Base-by-base conservation (phyloP, 1,139 yeast genomes). In the Torulaspora pretoriensis region DNA sequence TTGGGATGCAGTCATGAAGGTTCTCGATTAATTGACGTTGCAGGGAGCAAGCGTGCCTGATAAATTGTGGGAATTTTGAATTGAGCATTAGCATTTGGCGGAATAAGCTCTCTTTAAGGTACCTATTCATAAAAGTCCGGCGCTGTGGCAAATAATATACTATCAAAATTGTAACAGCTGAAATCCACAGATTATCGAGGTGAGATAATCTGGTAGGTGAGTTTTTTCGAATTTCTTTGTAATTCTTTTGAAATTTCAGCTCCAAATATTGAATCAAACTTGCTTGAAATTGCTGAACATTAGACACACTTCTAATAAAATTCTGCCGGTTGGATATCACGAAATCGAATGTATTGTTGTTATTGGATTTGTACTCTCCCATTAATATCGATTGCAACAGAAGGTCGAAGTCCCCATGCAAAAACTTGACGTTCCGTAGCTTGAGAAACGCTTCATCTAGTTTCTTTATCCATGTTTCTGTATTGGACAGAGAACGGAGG, bases 61-160 rank as follows among this genome's bases (percentile, higher is more conserved):
- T 38, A 22, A 40, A 46, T 2, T 28, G 8, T 1, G 45, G 41
- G 29, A 45, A 48, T 16, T 38, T 46, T 2, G 41, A 10, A 12
- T 42, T 33, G 28, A 46, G 32, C 43, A 43, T 34, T 27, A 48
- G 8, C 29, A 46, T 32, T 25, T 44, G 47, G 7, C 44, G 43
- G 3, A 48, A 27, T 8, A 48, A 24, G 12, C 47, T 40, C 22
- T 43, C 37, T 28, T 38, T 38, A 6, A 48, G 25, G 23, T 30
- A 38, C n/a, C 42, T 10, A 2, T 35, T 12, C 9, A 48, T 12
- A 30, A 48, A 42, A 4, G 16, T n/a, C 19, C 33, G 28, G 8
- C 40, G 36, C 7, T 42, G 12, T 16, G 48, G 46, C 4, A 36
- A 6, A 17, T 41, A 44, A 27, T 35, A 19, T 2, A 39, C 19